Evolutionary conservation across 345 rosid species (phyloP).

Genomic region (Eucalyptus viminalis): DNA sequence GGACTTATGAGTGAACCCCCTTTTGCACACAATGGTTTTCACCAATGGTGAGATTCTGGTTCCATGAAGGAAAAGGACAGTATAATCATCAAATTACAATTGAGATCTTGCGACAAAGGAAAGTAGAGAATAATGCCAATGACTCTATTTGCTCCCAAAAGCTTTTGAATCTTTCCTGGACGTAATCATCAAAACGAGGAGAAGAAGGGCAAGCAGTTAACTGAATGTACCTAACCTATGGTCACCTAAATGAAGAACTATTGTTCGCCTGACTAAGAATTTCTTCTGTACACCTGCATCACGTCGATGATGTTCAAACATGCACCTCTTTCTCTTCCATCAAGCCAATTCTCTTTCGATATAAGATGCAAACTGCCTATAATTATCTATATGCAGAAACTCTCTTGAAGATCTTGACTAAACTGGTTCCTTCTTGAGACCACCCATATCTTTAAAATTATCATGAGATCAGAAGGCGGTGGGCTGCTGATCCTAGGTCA

Average conservation of each 20-base stretch:
- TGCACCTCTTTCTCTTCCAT: background rate
- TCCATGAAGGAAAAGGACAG: background rate
- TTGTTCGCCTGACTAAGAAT: background rate
- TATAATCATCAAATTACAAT: background rate
- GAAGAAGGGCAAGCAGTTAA: background rate
- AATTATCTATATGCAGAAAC: background rate
- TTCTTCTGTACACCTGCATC: background rate
- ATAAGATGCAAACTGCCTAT: background rate
- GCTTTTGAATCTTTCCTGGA: background rate
- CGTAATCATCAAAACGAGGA: background rate
- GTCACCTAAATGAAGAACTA: background rate
- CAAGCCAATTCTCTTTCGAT: background rate
- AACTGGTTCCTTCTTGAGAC: background rate
- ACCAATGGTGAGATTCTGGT: background rate
- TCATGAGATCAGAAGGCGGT: background rate
- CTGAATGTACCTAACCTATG: background rate
- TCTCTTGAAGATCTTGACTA: background rate
- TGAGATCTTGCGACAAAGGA: background rate
- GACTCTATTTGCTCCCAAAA: background rate
- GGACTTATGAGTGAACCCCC: background rate
- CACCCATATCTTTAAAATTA: background rate
- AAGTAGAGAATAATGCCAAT: background rate
- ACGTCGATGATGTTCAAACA: background rate
- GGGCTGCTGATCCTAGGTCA: slow-evolving; percentile 8
- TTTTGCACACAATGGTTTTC: background rate